Percentiles rank a stretch among this genome's conserved stretches.
These are phyloP conservation scores for Monosporozyma aquatica DNA, from an alignment of 805 yeast species.

Conservation along the genomic window DNA sequence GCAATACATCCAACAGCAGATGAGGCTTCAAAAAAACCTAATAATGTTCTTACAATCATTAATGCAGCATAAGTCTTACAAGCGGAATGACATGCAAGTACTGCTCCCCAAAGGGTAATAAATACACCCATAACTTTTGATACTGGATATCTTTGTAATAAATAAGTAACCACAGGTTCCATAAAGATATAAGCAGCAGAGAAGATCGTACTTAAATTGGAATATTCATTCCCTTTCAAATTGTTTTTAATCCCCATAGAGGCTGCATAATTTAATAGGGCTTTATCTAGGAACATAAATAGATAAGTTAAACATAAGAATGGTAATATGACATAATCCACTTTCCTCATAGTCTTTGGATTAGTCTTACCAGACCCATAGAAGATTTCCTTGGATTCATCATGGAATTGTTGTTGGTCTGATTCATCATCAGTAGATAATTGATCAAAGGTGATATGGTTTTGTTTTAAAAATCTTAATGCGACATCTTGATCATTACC, in stretches of 20 bases:
- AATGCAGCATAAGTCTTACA: conserved; percentile 44
- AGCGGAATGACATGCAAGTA: conserved; percentile 43
- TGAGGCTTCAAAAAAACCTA: conserved; percentile 48
- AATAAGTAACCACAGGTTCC: conserved; percentile 41
- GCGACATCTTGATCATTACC: conserved; percentile 7
- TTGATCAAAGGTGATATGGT: conserved; percentile 6
- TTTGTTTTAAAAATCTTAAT: conserved; percentile 3
- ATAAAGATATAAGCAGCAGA: conserved; percentile 46
- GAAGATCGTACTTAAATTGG: conserved; percentile 45
- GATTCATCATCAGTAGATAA: not conserved
- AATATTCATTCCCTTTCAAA: conserved; percentile 40
- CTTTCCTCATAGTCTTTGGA: conserved; percentile 27
- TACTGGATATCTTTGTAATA: conserved; percentile 44
- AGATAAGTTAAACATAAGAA: conserved; percentile 46
- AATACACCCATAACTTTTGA: conserved; percentile 42
- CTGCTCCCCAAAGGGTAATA: conserved; percentile 46
- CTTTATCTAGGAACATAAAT: conserved; percentile 50
- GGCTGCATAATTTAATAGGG: conserved; percentile 51
- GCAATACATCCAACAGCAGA: conserved; percentile 49
- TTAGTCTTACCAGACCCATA: conserved; percentile 20
- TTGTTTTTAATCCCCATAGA: conserved; percentile 53
- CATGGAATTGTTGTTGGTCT: not conserved
- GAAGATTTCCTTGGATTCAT: conserved; percentile 9
- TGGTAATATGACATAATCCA: conserved; percentile 42
- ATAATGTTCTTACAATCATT: conserved; percentile 44